A percentile compares a stretch with the other conserved stretches of the same genome.
These are phyloP conservation scores for Leccinum truebloodii DNA, from an alignment of 768 basidiomycete species.

Conservation along the genomic window DNA sequence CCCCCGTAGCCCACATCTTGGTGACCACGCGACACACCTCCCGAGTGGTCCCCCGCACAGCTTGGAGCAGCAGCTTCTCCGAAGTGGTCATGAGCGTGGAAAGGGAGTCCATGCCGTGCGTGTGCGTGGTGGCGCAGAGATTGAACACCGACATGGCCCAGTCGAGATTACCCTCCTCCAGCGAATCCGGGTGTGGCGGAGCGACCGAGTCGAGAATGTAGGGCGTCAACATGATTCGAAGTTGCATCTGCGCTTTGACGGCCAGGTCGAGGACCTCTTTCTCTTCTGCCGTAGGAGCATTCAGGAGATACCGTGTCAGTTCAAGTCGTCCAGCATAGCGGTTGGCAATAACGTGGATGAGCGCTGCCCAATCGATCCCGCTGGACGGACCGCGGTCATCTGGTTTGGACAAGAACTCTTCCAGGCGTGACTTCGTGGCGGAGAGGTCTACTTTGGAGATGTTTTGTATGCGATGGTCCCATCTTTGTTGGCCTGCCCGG, in stretches of 20 bases:
- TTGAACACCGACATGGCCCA: slow-evolving; percentile 35
- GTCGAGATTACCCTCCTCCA: neutral
- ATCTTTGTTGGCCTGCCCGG: slow-evolving; percentile 17
- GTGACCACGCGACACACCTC: slow-evolving; percentile 50
- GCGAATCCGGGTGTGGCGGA: neutral
- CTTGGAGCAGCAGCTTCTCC: slow-evolving; percentile 29
- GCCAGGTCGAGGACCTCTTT: slow-evolving; percentile 4
- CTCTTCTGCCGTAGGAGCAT: slow-evolving; percentile 4
- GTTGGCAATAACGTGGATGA: slow-evolving; percentile 30
- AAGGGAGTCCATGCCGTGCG: slow-evolving; percentile 6
- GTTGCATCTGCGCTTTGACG: slow-evolving; percentile 19
- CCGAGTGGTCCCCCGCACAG: slow-evolving; percentile 34
- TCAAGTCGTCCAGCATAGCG: slow-evolving; percentile 36
- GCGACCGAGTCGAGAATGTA: slow-evolving; percentile 22
- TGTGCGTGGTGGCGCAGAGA: slow-evolving; percentile 33
- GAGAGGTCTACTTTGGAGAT: slow-evolving; percentile 16
- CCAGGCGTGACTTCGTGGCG: slow-evolving; percentile 6
- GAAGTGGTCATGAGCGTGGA: slow-evolving; percentile 24
- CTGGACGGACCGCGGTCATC: slow-evolving; percentile 17
- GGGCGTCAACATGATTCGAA: slow-evolving; percentile 27
- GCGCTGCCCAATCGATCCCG: slow-evolving; percentile 34
- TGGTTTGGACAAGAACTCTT: slow-evolving; percentile 2
- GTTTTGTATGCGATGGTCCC: slow-evolving; percentile 20
- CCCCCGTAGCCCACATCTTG: slow-evolving; percentile 47
- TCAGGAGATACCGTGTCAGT: slow-evolving; percentile 23